Base-by-base conservation (phyloP, 23 red algal species). In the Pyropia yezoensis region DNA sequence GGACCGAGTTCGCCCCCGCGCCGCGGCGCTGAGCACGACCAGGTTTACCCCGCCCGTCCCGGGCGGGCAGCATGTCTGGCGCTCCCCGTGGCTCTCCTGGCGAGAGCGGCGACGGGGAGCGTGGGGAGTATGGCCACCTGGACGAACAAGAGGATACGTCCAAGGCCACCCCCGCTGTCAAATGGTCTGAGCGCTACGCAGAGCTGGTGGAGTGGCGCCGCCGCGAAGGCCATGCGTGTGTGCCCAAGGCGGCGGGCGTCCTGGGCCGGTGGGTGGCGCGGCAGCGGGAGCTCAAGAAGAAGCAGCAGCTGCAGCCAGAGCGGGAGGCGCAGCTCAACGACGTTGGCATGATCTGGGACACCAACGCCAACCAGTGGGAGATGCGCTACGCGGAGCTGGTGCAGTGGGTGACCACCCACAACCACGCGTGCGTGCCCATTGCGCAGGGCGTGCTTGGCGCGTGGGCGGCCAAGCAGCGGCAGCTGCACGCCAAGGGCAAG, bases 381-480 rank as follows among this genome's bases (percentile, higher is more conserved):
- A 67, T 25, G 25, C 59, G 75, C 15, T 79, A 54, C 49, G 62
- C 59, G 16, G 61, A 66, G 23, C 63, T 79, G 26, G 22, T 57
- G 39, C 61, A 65, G 47, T 79, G 66, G 45, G 61, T 57, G 18
- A 49, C 27, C 15, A 26, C 18, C 75, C 33, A 79, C 30, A 64
- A 64, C 61, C 60, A 65, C 26, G 55, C 19, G 21, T 79, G 75
- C 29, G 75, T 79, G 8, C 75, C 75, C 61, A 79, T 79, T 53
- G 63, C 75, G 16, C 53, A 67, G 62, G 61, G 61, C 18, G 49
- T 57, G 45, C 75, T 79, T 1, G 75, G 75, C n/a, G 66, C 68
- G 62, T 79, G 75, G 75, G 75, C 68, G 61, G 75, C 75, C 20
- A 79, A 79, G 63, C 63, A 67, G 62, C 59, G 75, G 39, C 61